Percentiles rank a stretch among this genome's conserved stretches.
phyloP scores from a whole-genome alignment of 495 filamentous ascomycete genomes.

The Glarea lozoyensis region DNA sequence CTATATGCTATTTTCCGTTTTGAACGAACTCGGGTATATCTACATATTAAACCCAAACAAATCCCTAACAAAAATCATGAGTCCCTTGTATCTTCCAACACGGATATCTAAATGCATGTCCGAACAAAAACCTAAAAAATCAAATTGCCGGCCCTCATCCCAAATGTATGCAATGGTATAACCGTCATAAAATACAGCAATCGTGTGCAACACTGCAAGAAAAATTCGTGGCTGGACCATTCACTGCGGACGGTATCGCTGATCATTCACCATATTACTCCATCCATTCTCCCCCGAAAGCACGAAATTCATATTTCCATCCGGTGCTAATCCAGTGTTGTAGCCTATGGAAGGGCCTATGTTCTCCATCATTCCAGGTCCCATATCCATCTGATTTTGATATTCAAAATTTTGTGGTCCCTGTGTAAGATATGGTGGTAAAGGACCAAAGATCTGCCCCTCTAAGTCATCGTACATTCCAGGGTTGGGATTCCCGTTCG shows the following conservation, averaged over 20 bases:
- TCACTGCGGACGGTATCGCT: conserved; percentile 5
- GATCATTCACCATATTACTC: conserved; percentile 12
- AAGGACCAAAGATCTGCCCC: conserved; percentile 44
- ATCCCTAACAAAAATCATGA: too few species aligned
- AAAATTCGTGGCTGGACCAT: too few species aligned
- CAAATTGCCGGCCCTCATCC: not conserved
- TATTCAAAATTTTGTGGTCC: conserved; percentile 12
- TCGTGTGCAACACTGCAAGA: too few species aligned
- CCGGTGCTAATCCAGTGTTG: conserved; percentile 10
- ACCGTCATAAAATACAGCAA: too few species aligned
- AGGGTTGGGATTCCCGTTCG: conserved; percentile 6
- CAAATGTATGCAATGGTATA: too few species aligned
- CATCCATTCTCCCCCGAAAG: conserved; percentile 18
- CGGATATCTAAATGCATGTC: too few species aligned
- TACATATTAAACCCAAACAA: too few species aligned
- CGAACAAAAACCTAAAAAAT: not conserved
- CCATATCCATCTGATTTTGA: conserved; percentile 5
- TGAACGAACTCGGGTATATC: too few species aligned
- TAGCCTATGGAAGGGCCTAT: conserved; percentile 11
- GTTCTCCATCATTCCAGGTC: conserved; percentile 8
- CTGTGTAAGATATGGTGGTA: conserved; percentile 40
- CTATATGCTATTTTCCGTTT: too few species aligned
- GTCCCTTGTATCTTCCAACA: too few species aligned
- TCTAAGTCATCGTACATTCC: conserved; percentile 36
- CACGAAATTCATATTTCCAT: conserved; percentile 14